Percentiles rank a stretch among this genome's conserved stretches.
phyloP scores from a whole-genome alignment of 495 filamentous ascomycete species.

The Acidomyces sp. region DNA sequence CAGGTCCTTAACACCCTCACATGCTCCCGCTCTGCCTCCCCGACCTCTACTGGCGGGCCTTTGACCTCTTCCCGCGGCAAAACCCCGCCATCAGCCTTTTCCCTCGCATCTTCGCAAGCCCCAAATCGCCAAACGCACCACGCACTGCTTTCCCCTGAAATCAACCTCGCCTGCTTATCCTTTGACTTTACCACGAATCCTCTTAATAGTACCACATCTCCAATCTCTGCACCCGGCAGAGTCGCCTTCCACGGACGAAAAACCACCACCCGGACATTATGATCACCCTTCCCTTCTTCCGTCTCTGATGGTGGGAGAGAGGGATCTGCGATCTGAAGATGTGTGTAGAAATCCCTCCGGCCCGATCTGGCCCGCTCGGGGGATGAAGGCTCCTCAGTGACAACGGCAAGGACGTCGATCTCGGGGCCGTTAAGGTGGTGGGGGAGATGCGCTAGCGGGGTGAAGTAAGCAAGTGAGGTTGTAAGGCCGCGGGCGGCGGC shows the following conservation, averaged over 20 bases:
- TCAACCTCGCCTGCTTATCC: conserved; percentile 35
- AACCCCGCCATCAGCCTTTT: conserved; percentile 15
- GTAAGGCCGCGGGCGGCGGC: conserved; percentile 36
- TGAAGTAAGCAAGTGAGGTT: conserved; percentile 52
- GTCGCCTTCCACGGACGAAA: conserved; percentile 60
- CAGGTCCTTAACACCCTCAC: conserved; percentile 42
- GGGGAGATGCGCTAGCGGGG: conserved; percentile 49
- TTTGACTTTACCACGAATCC: conserved; percentile 55
- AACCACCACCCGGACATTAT: conserved; percentile 42
- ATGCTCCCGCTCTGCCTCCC: conserved; percentile 43
- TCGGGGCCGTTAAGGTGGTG: conserved; percentile 23
- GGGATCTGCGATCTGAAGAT: conserved; percentile 55
- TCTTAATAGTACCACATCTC: conserved; percentile 65
- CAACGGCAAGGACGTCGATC: conserved; percentile 57
- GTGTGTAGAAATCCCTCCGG: conserved; percentile 55
- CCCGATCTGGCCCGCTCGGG: conserved; percentile 50
- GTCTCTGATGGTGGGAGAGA: no score
- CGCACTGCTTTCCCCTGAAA: conserved; percentile 31
- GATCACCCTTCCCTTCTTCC: conserved; percentile 10
- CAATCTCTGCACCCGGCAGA: conserved; percentile 53
- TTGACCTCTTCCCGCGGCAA: conserved; percentile 38
- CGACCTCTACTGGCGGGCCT: conserved; percentile 55
- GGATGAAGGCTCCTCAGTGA: conserved; percentile 40
- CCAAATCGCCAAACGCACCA: conserved; percentile 30
- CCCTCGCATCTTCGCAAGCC: not conserved